These are phyloP conservation scores for Lobosporangium transversale DNA, from an alignment of 192 early-diverging fungal species.

Conservation along the genomic window DNA sequence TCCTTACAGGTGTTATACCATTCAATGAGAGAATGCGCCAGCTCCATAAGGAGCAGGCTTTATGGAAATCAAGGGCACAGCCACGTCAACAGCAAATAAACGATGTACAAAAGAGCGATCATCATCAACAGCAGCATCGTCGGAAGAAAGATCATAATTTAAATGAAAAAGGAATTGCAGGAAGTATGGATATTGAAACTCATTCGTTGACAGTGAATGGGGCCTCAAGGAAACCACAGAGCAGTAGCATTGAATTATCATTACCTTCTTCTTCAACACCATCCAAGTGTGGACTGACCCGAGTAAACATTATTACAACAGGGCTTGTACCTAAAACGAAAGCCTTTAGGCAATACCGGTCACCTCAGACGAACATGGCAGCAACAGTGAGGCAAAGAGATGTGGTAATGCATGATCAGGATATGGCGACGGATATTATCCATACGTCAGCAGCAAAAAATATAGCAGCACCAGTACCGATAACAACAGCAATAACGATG, in stretches of 20 bases:
- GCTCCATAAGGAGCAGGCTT: conserved; percentile 19
- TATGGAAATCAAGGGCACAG: conserved; percentile 7
- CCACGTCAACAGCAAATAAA: conserved; percentile 2
- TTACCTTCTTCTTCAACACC: background rate
- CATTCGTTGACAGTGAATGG: too few relatives aligned
- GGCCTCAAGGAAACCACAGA: too few relatives aligned
- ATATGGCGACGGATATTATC: conserved; percentile 17
- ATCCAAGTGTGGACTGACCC: background rate
- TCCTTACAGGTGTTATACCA: conserved; percentile 51
- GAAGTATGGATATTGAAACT: conserved; percentile 29
- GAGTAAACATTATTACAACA: background rate
- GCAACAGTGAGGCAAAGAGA: background rate
- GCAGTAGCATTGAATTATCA: too few relatives aligned
- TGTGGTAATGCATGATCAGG: background rate
- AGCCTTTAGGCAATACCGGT: conserved; percentile 17
- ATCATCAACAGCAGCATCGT: background rate
- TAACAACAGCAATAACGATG: background rate
- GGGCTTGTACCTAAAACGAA: conserved; percentile 13
- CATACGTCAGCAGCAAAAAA: background rate
- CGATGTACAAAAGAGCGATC: background rate
- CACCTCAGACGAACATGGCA: background rate
- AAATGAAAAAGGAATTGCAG: background rate
- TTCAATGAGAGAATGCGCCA: conserved; percentile 29
- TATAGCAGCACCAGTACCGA: background rate
- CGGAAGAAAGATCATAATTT: background rate